Evolutionary conservation across 2,329 filamentous ascomycete genomes (phyloP), one percentile per base, ranked within the genome.

Genomic region (Ceratocystis ficicola): DNA sequence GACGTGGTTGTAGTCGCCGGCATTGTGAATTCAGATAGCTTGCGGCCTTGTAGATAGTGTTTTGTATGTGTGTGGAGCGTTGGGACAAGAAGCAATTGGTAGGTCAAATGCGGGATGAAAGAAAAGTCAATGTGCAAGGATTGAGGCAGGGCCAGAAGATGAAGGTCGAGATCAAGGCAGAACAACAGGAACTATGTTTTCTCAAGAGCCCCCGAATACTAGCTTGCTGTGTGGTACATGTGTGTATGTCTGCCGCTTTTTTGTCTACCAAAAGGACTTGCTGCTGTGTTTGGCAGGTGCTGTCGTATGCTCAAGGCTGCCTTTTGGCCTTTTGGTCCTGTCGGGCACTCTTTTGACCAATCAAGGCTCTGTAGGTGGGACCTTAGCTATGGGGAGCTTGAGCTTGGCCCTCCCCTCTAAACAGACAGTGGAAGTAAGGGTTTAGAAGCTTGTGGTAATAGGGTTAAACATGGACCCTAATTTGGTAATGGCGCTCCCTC

Each of bases 1-100:
- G 92, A 90, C 75, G 93, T 96, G 70, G 93, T 97, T 77, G 93
- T 87, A 78, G 55, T 59, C 30, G 55, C 55, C 55, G 92, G 93
- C 93, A 97, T 97, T 76, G 74, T 65, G 30, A n/a, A 32, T 36
- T 12, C 17, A 25, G n/a, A 25, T 59, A 17, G 20, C n/a, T 28
- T 28, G 28, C 30, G 48, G 22, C 48, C 36, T 12, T 41, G 36
- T 5, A 2, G 36, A 41, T 12, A 15, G 36, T 41, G 36, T 15
- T 41, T 41, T 41, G 36, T 41, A 41, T 41, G 36, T 41, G 15
- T 41, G 36, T 41, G 36, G 15, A 15, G 36, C 10, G 36, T 41
- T 41, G 36, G 36, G 12, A 41, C 36, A 41, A 12, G 36, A 15
- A 41, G 36, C 36, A 41, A 41, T 41, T 41, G 36, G 36, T 12